A percentile compares a stretch with the other conserved stretches of the same genome.
Evolutionary conservation across 148 eudicot genomes (phyloP).

Genomic region (Amaranthus palmeri): DNA sequence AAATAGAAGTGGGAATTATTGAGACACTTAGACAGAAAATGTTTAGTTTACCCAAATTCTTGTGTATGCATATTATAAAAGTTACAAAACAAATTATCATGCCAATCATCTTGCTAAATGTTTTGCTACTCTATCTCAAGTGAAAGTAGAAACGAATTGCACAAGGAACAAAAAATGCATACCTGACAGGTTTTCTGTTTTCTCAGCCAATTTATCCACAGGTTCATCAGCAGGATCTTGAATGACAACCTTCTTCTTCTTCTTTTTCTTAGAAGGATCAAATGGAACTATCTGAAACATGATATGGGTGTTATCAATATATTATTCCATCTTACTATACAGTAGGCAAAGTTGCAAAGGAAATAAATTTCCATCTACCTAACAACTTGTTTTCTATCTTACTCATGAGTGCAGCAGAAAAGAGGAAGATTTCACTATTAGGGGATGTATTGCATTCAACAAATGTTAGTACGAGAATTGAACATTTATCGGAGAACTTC

Average conservation of each 20-base stretch:
- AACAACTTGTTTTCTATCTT: neutral
- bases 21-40: too few relatives aligned
- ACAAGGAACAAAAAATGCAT: neutral
- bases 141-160: neutral
- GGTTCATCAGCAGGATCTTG: constrained; percentile 23
- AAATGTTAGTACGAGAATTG: too few relatives aligned
- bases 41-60: neutral
- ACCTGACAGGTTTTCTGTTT: constrained; percentile 23
- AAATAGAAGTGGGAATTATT: neutral
- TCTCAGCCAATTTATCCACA: constrained; percentile 21
- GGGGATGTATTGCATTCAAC: too few relatives aligned
- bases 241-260: constrained; percentile 25
- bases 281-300: constrained; percentile 25
- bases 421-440: too few relatives aligned
- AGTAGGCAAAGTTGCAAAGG: neutral
- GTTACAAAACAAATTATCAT: neutral
- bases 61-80: neutral
- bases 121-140: neutral
- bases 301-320: neutral
- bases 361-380: neutral
- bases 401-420: too few relatives aligned
- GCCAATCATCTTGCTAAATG: neutral
- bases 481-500: too few relatives aligned
- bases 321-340: neutral
- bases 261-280: constrained; percentile 30